phyloP scores from a whole-genome alignment of 495 filamentous ascomycete genomes.

The Lepidopterella palustris region DNA sequence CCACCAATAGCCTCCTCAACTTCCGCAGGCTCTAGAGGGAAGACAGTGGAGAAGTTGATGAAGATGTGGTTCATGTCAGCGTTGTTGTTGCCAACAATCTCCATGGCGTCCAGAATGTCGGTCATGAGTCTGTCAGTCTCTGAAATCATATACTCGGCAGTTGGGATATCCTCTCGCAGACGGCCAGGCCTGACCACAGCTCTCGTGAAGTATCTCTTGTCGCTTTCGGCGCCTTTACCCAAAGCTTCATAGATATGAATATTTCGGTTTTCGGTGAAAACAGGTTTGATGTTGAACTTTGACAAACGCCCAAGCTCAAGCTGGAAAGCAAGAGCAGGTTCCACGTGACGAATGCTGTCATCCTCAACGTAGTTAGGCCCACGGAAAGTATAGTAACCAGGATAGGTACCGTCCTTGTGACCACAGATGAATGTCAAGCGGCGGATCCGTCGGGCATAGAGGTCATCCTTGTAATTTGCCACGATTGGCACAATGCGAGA shows the following conservation, averaged over 20 bases:
- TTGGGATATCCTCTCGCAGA: constrained; percentile 93
- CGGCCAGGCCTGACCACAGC: constrained; percentile 88
- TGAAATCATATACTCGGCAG: constrained; percentile 94
- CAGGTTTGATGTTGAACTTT: constrained; percentile 95
- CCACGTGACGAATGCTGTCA: constrained; percentile 89
- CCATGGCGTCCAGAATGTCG: constrained; percentile 93
- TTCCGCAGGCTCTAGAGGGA: constrained; percentile 82
- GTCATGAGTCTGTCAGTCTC: constrained; percentile 95
- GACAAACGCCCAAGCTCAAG: constrained; percentile 87
- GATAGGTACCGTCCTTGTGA: constrained; percentile 88
- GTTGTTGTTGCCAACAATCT: constrained; percentile 98
- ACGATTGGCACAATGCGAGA: constrained; percentile 66
- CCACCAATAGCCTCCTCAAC: constrained; percentile 91
- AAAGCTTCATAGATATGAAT: constrained; percentile 97
- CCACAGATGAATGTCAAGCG: constrained; percentile 95
- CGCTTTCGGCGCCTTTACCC: constrained; percentile 86
- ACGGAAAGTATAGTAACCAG: constrained; percentile 96
- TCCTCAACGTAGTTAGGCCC: constrained; percentile 86
- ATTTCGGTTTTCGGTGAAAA: constrained; percentile 98
- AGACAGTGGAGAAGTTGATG: constrained; percentile 95
- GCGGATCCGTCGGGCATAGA: constrained; percentile 72
- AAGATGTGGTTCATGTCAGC: constrained; percentile 99
- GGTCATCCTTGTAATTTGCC: constrained; percentile 75
- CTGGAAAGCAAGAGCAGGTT: constrained; percentile 96
- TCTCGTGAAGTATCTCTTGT: constrained; percentile 97